Conservation (phyloP, 1,284 basidiomycete species). For the Leccinum huronense region DNA sequence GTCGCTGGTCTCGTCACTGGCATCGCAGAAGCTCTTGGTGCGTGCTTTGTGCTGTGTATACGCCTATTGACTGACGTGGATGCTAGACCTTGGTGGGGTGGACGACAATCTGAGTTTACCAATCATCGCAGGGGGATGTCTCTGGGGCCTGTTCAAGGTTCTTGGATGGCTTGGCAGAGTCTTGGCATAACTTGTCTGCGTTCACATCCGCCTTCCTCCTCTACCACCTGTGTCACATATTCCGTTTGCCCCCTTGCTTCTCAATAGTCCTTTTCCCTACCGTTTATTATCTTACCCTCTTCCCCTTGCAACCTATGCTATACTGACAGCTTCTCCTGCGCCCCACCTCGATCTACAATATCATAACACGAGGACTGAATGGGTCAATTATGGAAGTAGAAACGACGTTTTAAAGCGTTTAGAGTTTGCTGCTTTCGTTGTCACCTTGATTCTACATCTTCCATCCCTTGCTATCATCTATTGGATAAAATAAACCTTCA, state of each 20-base stretch:
- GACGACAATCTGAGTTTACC: constrained; percentile 96
- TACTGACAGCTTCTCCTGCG: neutral
- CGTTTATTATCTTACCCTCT: neutral
- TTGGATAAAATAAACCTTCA: neutral
- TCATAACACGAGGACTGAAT: neutral
- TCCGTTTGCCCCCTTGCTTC: neutral
- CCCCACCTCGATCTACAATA: neutral
- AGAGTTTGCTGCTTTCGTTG: neutral
- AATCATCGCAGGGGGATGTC: constrained; percentile 81
- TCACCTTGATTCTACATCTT: constrained; percentile 1
- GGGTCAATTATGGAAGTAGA: neutral
- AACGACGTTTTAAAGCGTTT: neutral
- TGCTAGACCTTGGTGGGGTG: constrained; percentile 77
- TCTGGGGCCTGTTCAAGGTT: constrained; percentile 67
- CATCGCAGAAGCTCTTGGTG: constrained; percentile 82
- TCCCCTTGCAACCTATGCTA: too few relatives aligned
- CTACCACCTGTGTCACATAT: neutral
- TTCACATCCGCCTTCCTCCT: neutral
- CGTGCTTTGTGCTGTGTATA: constrained; percentile 32
- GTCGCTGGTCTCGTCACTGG: constrained; percentile 79
- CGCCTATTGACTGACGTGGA: constrained; percentile 7
- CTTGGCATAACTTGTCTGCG: constrained; percentile 16
- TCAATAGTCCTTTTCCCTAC: neutral
- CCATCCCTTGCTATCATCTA: neutral
- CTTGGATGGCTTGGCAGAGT: constrained; percentile 33